Evolutionary conservation across 2,329 filamentous ascomycete genomes (phyloP).

Genomic region (Esteya vermicola): DNA sequence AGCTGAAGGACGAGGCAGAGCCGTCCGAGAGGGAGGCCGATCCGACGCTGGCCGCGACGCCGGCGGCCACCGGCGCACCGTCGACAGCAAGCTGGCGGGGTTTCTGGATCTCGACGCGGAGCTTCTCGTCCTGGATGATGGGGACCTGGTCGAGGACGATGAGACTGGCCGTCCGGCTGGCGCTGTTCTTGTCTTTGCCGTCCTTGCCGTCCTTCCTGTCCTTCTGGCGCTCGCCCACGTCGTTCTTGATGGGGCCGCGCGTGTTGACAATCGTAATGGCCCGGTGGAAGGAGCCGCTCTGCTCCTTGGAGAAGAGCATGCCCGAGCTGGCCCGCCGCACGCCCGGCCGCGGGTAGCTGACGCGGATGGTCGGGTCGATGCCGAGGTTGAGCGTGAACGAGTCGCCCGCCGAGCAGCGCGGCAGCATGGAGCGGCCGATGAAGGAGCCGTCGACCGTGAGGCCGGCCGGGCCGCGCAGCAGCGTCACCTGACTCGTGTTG

Average conservation of each 20-base stretch:
- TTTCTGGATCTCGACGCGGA: constrained; percentile 33
- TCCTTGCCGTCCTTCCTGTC: no score
- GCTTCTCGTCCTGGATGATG: constrained; percentile 43
- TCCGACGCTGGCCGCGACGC: background rate
- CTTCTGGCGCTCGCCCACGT: no score
- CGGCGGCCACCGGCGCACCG: constrained; percentile 19
- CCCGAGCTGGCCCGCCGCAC: constrained; percentile 31
- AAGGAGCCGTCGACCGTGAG: constrained; percentile 51
- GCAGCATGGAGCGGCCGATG: constrained; percentile 40
- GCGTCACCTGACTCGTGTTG: constrained; percentile 40
- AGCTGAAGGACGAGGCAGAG: no score
- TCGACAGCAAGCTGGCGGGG: constrained; percentile 31
- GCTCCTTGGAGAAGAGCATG: constrained; percentile 39
- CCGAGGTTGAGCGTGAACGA: constrained; percentile 39
- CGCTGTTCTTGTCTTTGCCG: no score
- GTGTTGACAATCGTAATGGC: constrained; percentile 36
- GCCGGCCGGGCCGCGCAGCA: constrained; percentile 39
- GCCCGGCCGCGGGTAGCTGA: constrained; percentile 41
- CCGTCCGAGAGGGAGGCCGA: background rate
- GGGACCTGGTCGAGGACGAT: constrained; percentile 46
- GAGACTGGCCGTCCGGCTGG: constrained; percentile 29
- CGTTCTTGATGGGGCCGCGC: constrained; percentile 15
- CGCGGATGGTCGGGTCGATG: constrained; percentile 41
- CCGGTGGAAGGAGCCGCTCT: constrained; percentile 34
- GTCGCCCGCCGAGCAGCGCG: constrained; percentile 40